phyloP scores from a whole-genome alignment of 2,329 filamentous ascomycete species.

The Emergomyces orientalis region DNA sequence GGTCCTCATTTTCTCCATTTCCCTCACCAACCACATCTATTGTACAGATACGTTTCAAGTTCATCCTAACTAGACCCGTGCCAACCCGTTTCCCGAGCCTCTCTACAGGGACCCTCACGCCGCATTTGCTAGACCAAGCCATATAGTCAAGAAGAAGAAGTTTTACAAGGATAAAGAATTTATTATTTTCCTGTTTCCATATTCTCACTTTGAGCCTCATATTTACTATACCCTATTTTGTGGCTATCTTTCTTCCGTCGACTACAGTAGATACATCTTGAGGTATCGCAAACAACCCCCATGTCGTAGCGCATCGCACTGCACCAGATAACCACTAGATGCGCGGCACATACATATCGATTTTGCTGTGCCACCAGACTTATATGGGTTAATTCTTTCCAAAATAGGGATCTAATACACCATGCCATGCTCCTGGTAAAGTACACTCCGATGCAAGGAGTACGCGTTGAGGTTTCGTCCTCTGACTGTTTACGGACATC shows the following conservation, averaged over 20 bases:
- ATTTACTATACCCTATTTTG: neutral
- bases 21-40: neutral
- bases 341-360: too few species aligned
- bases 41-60: neutral
- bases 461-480: neutral
- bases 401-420: neutral
- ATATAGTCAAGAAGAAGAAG: neutral
- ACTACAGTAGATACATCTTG: neutral
- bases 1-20: neutral
- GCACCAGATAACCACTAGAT: neutral
- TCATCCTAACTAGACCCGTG: neutral
- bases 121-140: neutral
- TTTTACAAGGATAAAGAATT: neutral
- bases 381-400: neutral
- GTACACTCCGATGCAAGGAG: neutral
- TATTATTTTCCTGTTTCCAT: neutral
- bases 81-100: neutral
- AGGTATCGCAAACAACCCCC: neutral
- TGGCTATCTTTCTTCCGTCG: neutral
- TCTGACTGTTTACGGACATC: neutral
- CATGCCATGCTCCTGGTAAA: neutral
- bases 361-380: neutral
- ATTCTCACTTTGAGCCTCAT: neutral
- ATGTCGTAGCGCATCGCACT: neutral
- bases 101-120: neutral